Conservation (phyloP, 495 filamentous ascomycete species). For the Tricharina praecox region DNA sequence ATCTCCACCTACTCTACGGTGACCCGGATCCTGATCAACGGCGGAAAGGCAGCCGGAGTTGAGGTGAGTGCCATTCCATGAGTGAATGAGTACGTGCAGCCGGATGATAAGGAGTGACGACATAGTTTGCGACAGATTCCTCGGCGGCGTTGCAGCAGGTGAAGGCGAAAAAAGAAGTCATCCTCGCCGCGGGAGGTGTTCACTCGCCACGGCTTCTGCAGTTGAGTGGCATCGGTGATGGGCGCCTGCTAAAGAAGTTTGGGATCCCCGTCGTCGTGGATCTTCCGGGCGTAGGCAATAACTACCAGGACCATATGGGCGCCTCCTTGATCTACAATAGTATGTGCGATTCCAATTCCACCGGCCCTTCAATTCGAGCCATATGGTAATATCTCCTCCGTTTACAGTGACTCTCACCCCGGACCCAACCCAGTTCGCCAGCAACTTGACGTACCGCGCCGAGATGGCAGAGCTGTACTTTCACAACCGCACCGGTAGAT, state of each 20-base stretch:
- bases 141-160: slow-evolving; percentile 4
- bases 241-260: slow-evolving; percentile 25
- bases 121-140: too few species aligned
- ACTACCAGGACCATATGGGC: slow-evolving; percentile 32
- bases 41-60: neutral
- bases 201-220: slow-evolving; percentile 37
- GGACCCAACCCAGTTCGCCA: slow-evolving; percentile 16
- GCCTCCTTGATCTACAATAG: neutral
- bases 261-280: slow-evolving; percentile 32
- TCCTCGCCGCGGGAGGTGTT: slow-evolving; percentile 33
- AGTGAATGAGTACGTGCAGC: too few species aligned
- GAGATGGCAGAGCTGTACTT: slow-evolving; percentile 30
- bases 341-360: too few species aligned
- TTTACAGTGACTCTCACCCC: neutral
- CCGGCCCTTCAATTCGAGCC: too few species aligned
- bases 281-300: slow-evolving; percentile 34
- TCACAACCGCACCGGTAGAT: slow-evolving; percentile 12
- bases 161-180: slow-evolving; percentile 32
- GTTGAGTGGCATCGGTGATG: slow-evolving; percentile 36
- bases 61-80: slow-evolving; percentile 7
- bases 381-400: too few species aligned
- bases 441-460: slow-evolving; percentile 29
- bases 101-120: too few species aligned
- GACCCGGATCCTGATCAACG: slow-evolving; percentile 19
- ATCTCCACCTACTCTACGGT: slow-evolving; percentile 27